Evolutionary conservation across 495 filamentous ascomycete species (phyloP).

Genomic region (Zalerion maritima): DNA sequence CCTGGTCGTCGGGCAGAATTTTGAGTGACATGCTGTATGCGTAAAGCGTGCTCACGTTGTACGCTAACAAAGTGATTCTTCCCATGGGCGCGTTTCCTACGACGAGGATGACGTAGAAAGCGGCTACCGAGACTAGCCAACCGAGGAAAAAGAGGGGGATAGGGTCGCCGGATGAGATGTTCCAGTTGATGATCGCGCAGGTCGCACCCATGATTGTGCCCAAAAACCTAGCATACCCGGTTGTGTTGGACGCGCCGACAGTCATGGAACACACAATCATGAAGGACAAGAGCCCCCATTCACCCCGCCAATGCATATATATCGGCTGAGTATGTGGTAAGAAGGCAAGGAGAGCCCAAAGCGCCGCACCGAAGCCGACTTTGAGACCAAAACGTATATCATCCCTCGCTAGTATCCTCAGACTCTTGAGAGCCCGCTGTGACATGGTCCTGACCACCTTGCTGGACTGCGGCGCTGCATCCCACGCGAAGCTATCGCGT

Average conservation of each 20-base stretch:
- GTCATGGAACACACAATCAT: conserved; percentile 99
- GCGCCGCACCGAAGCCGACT: conserved; percentile 72
- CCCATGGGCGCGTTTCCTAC: conserved; percentile 79
- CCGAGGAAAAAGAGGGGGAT: conserved; percentile 61
- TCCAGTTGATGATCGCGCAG: conserved; percentile 65
- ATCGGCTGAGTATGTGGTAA: conserved; percentile 59
- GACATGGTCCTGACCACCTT: conserved; percentile 21
- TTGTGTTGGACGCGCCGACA: conserved; percentile 86
- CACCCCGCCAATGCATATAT: conserved; percentile 82
- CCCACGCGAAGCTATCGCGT: conserved; percentile 28
- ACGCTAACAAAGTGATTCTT: conserved; percentile 83
- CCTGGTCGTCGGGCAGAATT: conserved; percentile 57
- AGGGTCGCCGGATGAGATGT: conserved; percentile 53
- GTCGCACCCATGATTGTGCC: conserved; percentile 74
- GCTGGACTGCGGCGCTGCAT: conserved; percentile 20
- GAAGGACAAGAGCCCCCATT: conserved; percentile 93
- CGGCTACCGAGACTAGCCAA: conserved; percentile 64
- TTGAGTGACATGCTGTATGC: conserved; percentile 74
- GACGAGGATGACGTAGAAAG: conserved; percentile 78
- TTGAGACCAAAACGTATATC: conserved; percentile 69
- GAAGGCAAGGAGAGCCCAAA: conserved; percentile 81
- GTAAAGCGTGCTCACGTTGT: conserved; percentile 93
- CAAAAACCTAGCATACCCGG: conserved; percentile 70
- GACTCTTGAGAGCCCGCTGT: conserved; percentile 19
- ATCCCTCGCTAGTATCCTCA: conserved; percentile 31